Evolutionary conservation across 495 filamentous ascomycete species (phyloP).

Genomic region (Xylaria grammica): DNA sequence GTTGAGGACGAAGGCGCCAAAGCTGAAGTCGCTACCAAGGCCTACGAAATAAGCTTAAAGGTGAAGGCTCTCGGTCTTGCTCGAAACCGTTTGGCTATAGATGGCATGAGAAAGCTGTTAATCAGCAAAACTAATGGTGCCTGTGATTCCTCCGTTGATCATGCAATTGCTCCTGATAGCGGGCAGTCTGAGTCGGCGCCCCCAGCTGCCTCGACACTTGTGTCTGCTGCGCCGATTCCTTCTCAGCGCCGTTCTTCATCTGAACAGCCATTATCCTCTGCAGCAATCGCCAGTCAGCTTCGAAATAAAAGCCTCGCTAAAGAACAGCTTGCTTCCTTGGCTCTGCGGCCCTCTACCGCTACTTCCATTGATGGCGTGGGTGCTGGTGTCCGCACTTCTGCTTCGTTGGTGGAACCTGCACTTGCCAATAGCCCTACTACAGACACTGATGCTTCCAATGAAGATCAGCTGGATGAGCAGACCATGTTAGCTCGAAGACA

Average conservation of each 20-base stretch:
- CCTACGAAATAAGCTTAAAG: conserved; percentile 37
- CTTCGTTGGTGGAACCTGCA: not conserved
- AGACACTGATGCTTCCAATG: conserved; percentile 6
- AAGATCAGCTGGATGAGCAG: conserved; percentile 42
- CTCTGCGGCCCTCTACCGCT: not conserved
- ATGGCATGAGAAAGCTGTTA: conserved; percentile 10
- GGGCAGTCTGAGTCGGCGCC: not conserved
- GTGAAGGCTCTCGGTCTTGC: conserved; percentile 29
- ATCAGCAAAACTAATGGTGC: conserved; percentile 2
- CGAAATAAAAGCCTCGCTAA: conserved; percentile 3
- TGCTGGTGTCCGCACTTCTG: not conserved
- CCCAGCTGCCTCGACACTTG: not conserved
- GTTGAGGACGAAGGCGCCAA: conserved; percentile 61
- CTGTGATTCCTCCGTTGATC: not conserved
- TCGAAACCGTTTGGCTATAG: conserved; percentile 11
- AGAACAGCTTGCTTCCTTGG: not conserved
- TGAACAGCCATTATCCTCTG: conserved; percentile 6
- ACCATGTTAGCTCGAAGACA: conserved; percentile 68
- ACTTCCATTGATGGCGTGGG: not conserved
- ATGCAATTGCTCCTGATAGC: not conserved
- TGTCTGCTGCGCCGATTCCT: not conserved
- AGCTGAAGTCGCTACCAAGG: conserved; percentile 35
- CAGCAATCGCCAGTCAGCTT: not conserved
- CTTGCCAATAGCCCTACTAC: not conserved
- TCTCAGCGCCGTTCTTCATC: not conserved